These are phyloP conservation scores for Lipomyces starkeyi DNA, from an alignment of 805 yeast species.

Conservation along the genomic window DNA sequence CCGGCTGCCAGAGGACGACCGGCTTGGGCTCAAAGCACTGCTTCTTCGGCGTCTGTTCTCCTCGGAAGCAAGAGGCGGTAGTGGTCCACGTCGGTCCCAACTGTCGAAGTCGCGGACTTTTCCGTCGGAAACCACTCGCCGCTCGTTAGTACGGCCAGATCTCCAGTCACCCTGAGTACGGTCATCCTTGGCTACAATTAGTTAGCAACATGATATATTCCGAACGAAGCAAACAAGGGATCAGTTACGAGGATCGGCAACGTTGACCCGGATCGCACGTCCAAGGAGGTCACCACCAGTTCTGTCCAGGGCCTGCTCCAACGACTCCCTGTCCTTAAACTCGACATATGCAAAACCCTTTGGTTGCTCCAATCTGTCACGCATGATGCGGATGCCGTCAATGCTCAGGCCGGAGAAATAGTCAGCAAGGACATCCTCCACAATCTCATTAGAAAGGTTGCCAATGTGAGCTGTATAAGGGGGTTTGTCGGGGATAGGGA, in stretches of 20 bases:
- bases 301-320: conserved; percentile 73
- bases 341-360: conserved; percentile 91
- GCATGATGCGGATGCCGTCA: conserved; percentile 72
- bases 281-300: conserved; percentile 74
- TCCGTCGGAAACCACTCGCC: conserved; percentile 26
- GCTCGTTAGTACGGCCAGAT: conserved; percentile 15
- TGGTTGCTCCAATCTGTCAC: conserved; percentile 68
- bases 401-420: conserved; percentile 53
- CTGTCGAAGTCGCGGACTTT: conserved; percentile 57
- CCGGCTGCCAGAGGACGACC: conserved; percentile 29
- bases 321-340: conserved; percentile 78
- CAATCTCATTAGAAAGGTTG: conserved; percentile 82
- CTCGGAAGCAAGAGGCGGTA: conserved; percentile 30
- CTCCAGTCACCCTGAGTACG: conserved; percentile 41
- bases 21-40: conserved; percentile 52
- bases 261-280: conserved; percentile 72
- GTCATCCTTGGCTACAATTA: conserved; percentile 30
- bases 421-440: conserved; percentile 59
- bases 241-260: conserved; percentile 61
- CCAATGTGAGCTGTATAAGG: conserved; percentile 91
- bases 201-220: neutral
- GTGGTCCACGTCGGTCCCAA: conserved; percentile 47
- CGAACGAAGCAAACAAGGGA: neutral
- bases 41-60: conserved; percentile 48
- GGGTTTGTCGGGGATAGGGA: conserved; percentile 86